Evolutionary conservation across 192 early-diverging fungal species (phyloP), one percentile per base, ranked within the genome.

Genomic region (Coemansia reversa): DNA sequence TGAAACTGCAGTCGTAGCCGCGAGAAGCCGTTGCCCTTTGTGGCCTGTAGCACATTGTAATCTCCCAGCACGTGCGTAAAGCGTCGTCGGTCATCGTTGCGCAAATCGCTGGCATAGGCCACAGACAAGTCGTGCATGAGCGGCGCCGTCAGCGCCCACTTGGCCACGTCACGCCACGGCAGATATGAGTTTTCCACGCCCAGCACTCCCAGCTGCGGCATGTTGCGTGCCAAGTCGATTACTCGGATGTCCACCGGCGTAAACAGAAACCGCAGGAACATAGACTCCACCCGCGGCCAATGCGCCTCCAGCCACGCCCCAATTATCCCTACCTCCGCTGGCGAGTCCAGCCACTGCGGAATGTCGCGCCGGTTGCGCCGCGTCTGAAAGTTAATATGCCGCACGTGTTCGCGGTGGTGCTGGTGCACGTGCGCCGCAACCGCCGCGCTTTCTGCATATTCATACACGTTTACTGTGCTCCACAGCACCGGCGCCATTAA

Each of bases 101-200:
- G 65, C 48, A 75, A 45, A 42, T 75, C 69, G 51, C 66, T 64
- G 27, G 78, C 71, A 42, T 81, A 81, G 45, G 78, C 64, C 4
- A 81, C 69, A 0, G 78, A 81, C 52, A 81, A 61, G 52, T 81
- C 78, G 51, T 55, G 61, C 45, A 81, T 62, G 20, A 30, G 58
- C 19, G 62, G 62, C 56, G 60, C 73, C 20, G 58, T 52, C 63
- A 72, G 35, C 32, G 78, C 78, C 78, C 78, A 81, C 55, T 72
- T 75, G 52, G 78, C 78, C 45, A 81, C 66, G 45, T 81, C 78
- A 28, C 78, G 78, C 78, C 78, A 81, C 5, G 78, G 73, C 63
- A 81, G 30, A 52, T 81, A 75, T 51, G 78, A 81, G 73, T 81
- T 81, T n/a, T 81, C 78, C n/a, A 81, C 78, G 0, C 59, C 19